These are phyloP conservation scores for Lolium perenne DNA, from an alignment of 176 grass and related monocot genomes.

Conservation along the genomic window DNA sequence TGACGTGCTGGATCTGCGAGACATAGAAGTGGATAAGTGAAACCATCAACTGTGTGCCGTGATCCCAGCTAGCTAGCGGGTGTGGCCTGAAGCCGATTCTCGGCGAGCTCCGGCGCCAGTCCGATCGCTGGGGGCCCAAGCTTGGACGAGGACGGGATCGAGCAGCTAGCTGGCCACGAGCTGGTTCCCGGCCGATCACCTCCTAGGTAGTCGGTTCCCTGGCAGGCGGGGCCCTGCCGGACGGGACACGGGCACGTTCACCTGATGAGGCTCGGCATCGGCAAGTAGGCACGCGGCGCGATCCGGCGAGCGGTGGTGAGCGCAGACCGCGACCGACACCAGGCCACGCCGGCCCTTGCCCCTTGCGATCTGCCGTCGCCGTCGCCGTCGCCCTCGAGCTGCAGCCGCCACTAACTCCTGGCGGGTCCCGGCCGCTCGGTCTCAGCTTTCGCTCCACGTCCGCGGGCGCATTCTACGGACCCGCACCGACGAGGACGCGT, in stretches of 20 bases:
- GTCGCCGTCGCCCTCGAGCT: no score
- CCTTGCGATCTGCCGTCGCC: constrained; percentile 13
- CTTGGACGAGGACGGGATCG: no score
- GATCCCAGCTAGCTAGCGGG: no score
- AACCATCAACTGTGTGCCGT: no score
- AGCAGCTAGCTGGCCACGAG: constrained; percentile 16
- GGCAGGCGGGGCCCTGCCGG: background rate
- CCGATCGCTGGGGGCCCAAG: no score
- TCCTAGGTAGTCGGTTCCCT: constrained; percentile 26
- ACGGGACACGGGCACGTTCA: constrained; percentile 8
- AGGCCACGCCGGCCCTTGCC: background rate
- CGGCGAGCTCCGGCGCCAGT: no score
- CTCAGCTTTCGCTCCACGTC: background rate
- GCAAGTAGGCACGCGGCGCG: background rate
- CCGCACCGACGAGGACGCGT: background rate
- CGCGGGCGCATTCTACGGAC: no score
- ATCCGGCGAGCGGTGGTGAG: constrained; percentile 29
- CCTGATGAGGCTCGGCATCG: background rate
- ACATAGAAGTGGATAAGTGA: no score
- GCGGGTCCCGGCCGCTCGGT: background rate
- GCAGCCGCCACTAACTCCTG: no score
- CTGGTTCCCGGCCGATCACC: background rate
- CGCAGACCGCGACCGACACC: constrained; percentile 39
- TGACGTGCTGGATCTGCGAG: no score
- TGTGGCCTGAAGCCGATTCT: no score